Base-by-base conservation (phyloP, 2,329 filamentous ascomycete species). In the Hypoxylon sp. region DNA sequence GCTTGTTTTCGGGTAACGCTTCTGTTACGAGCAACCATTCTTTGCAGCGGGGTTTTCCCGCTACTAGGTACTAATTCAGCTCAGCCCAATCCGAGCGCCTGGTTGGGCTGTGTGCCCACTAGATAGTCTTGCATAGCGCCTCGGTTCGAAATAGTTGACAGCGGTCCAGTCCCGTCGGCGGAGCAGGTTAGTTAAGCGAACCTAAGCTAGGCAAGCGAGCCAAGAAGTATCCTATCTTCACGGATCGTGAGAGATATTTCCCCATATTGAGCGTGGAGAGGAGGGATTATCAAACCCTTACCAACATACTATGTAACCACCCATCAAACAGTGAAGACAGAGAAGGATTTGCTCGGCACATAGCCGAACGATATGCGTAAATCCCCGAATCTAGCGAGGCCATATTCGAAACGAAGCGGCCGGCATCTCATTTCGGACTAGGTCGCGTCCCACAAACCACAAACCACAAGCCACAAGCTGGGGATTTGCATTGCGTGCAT, bases 61-160 rank as follows among this genome's bases (percentile, higher is more conserved):
- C n/a, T n/a, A n/a, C n/a, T n/a, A n/a, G n/a, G n/a, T n/a, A n/a
- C 61, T 60, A 55, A 46, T 53, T 58, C 64, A 59, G 61, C 32
- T 48, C 65, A 65, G 60, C 60, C 68, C 68, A 70, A 70, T 70
- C 68, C 68, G 35, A 63, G 61, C 46, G 54, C 65, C 61, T 63
- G 61, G 67, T 61, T 62, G 65, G 61, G 50, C 15, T 37, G 39
- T 56, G 31, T 65, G 55, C 17, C 56, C 53, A 62, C 52, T 61
- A 64, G 64, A 64, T 70, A 65, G 61, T 67, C 61, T 62, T 61
- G 61, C 65, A 66, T 63, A n/a, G 27, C 46, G 54, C 51, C 50
- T 66, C 62, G 65, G 61, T 68, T 70, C 56, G 62, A 64, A 31
- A 53, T 44, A 50, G 32, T 57, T 60, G 61, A 61, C 61, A 52